Evolutionary conservation across 495 filamentous ascomycete genomes (phyloP), one percentile per base, ranked within the genome.

Genomic region (Aspergillus sclerotioniger): DNA sequence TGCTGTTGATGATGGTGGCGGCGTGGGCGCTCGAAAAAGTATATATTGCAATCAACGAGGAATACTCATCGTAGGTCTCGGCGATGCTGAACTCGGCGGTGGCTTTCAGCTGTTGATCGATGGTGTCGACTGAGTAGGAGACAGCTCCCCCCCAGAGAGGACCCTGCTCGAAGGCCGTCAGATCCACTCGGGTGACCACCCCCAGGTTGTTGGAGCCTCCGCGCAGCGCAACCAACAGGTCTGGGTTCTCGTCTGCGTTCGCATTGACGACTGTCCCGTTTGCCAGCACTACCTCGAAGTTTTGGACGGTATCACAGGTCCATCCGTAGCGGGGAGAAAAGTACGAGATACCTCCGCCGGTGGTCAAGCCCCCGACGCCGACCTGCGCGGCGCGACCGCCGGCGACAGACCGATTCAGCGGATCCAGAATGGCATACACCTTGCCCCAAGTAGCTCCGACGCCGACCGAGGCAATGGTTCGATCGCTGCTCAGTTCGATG

Each of bases 151-250:
- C 76, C 72, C 71, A 81, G 15, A 82, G 37, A 2, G 64, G 47
- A 6, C 68, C 71, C 41, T 68, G 66, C 0, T 66, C 54, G 28
- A 70, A 64, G 5, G 61, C 50, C 13, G 50, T 53, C 17, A 82
- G 53, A 37, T 82, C 75, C 51, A 79, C 81, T n/a, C 73, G 71
- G 3, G 82, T 85, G 2, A 85, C 78, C 29, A 85, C 76, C 0
- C 82, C 82, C 57, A 82, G 83, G 64, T 84, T 84, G 62, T 71
- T 76, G 1, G 67, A 54, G 13, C 82, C 82, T 6, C 82, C 29
- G 70, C 76, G 44, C 62, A 80, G 68, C 13, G 77, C 77, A 54
- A 64, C 70, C 57, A 67, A 78, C 21, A 80, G 69, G 37, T 79
- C 73, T 8, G 73, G 60, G 43, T 72, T 55, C 8, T 65, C 62